Percentiles rank a stretch among this genome's conserved stretches.
Conservation (phyloP, 1,284 basidiomycete species). For the Grifola frondosa region DNA sequence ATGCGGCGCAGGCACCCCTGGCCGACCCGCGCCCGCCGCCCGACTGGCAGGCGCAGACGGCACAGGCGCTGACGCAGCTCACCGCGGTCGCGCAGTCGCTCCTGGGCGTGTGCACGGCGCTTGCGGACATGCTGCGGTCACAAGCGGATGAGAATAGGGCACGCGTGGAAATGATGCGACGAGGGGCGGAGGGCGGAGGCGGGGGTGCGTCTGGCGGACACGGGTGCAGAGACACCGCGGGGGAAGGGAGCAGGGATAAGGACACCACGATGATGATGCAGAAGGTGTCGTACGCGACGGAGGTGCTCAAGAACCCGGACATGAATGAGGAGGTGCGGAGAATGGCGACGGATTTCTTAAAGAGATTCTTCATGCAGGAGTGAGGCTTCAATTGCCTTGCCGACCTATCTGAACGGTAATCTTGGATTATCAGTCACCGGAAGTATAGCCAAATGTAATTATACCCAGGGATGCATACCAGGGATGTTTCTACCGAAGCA, state of each 20-base stretch:
- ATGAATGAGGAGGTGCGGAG: slow-evolving; percentile 59
- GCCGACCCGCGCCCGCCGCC: neutral
- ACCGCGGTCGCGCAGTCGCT: slow-evolving; percentile 52
- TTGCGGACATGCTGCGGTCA: slow-evolving; percentile 58
- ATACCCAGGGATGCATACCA: too few relatives aligned
- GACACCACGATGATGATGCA: slow-evolving; percentile 53
- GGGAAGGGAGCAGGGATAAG: slow-evolving; percentile 45
- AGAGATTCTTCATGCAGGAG: slow-evolving; percentile 46
- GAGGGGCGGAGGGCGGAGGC: slow-evolving; percentile 40
- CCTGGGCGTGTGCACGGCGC: slow-evolving; percentile 55
- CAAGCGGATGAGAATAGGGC: slow-evolving; percentile 62
- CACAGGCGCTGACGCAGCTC: slow-evolving; percentile 46
- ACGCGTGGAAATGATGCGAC: slow-evolving; percentile 50
- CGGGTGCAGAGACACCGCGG: slow-evolving; percentile 47
- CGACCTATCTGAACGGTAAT: too few relatives aligned
- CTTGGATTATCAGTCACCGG: too few relatives aligned
- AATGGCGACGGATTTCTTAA: slow-evolving; percentile 67
- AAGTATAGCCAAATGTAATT: too few relatives aligned
- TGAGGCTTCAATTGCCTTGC: too few relatives aligned
- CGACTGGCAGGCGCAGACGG: slow-evolving; percentile 16
- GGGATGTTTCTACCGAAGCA: too few relatives aligned
- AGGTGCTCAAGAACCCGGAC: slow-evolving; percentile 52
- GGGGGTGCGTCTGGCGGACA: neutral
- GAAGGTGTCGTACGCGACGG: slow-evolving; percentile 62
- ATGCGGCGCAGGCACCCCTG: slow-evolving; percentile 5